These are phyloP conservation scores for Aureobasidium sp. DNA, from an alignment of 2,329 filamentous ascomycete species.

Conservation along the genomic window DNA sequence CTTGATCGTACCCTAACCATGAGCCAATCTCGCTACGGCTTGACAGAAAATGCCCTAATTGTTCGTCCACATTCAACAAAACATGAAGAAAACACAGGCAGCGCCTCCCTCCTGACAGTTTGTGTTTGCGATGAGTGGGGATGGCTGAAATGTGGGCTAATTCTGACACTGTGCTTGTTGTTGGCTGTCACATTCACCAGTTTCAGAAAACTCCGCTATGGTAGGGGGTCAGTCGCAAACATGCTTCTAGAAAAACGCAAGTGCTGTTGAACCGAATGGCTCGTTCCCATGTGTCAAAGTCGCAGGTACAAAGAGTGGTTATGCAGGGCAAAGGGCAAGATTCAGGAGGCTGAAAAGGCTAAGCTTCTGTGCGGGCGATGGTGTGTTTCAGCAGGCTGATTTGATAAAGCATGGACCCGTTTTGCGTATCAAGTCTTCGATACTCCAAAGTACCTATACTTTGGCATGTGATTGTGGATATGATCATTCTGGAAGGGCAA, in stretches of 20 bases:
- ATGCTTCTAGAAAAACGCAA: background rate
- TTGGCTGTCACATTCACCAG: background rate
- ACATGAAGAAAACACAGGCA: background rate
- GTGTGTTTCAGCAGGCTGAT: background rate
- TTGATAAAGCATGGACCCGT: background rate
- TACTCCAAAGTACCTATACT: too few relatives aligned
- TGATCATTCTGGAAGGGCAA: background rate
- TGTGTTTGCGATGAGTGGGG: background rate
- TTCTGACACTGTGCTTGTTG: background rate
- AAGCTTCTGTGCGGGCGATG: background rate
- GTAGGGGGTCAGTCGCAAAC: background rate
- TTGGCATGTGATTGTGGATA: constrained; percentile 9
- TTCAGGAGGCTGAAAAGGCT: background rate
- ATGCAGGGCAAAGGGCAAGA: background rate
- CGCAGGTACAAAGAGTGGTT: too few relatives aligned
- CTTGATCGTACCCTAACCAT: too few relatives aligned
- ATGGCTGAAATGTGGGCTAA: background rate
- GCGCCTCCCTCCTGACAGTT: background rate
- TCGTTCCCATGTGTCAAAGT: background rate
- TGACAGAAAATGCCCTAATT: background rate
- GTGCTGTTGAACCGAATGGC: background rate
- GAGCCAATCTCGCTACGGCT: too few relatives aligned
- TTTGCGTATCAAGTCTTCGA: background rate
- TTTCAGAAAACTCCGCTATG: background rate
- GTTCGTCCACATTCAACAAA: background rate